Evolutionary conservation across 495 filamentous ascomycete species (phyloP).

Genomic region (Penicillium herquei): DNA sequence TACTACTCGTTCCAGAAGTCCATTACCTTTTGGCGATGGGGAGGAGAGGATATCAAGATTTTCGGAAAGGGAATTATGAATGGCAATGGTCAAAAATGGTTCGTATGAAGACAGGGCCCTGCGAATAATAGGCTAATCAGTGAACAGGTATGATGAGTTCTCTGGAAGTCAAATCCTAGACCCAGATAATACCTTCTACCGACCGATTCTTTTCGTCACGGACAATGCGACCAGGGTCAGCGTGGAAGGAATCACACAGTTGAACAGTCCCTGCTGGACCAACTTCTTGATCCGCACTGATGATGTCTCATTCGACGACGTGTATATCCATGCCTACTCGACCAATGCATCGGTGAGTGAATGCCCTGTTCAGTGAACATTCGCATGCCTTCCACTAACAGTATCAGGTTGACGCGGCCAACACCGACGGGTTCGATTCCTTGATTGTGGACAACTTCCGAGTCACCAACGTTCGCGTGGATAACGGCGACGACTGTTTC

Average conservation of each 20-base stretch:
- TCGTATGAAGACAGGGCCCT: too few relatives aligned
- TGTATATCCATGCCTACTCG: slow-evolving; percentile 53
- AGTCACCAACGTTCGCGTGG: slow-evolving; percentile 49
- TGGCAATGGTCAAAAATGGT: slow-evolving; percentile 53
- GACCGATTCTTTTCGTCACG: slow-evolving; percentile 55
- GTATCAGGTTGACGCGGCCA: slow-evolving; percentile 46
- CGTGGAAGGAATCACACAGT: slow-evolving; percentile 54
- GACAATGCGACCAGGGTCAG: slow-evolving; percentile 55
- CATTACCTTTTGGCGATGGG: slow-evolving; percentile 61
- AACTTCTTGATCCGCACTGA: slow-evolving; percentile 56
- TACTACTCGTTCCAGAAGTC: slow-evolving; percentile 57
- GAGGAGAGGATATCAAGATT: slow-evolving; percentile 56
- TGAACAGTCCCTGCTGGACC: slow-evolving; percentile 60
- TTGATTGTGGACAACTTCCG: slow-evolving; percentile 47
- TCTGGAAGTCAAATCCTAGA: slow-evolving; percentile 47
- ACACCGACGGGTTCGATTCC: slow-evolving; percentile 60
- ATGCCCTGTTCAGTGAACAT: too few relatives aligned
- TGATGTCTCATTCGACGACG: slow-evolving; percentile 50
- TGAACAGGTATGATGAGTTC: slow-evolving; percentile 40
- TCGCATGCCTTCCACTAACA: neutral
- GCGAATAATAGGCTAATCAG: too few relatives aligned
- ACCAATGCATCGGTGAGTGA: slow-evolving; percentile 44
- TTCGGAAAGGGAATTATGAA: slow-evolving; percentile 52
- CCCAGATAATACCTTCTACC: slow-evolving; percentile 49
- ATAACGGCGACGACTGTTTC: slow-evolving; percentile 61